phyloP scores from a whole-genome alignment of 768 basidiomycete species.

The Pisolithus sp. region DNA sequence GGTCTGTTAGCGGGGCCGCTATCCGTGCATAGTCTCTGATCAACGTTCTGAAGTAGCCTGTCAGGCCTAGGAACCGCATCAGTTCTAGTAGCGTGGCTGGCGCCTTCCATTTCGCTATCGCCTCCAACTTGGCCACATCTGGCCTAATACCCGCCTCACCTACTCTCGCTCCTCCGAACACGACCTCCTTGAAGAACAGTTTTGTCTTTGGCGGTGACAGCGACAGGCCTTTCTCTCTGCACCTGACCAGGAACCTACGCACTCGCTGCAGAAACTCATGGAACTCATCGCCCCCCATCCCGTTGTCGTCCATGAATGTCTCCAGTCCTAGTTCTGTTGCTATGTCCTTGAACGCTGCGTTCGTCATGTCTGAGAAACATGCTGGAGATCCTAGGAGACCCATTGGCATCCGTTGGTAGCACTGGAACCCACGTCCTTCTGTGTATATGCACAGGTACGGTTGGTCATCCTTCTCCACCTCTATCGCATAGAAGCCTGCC shows the following conservation, averaged over 20 bases:
- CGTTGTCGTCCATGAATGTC: constrained; percentile 37
- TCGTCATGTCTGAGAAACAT: constrained; percentile 26
- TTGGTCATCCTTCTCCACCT: constrained; percentile 6
- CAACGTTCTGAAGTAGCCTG: no score
- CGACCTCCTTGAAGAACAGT: constrained; percentile 4
- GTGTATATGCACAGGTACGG: constrained; percentile 32
- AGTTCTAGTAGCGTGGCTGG: no score
- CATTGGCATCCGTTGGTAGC: constrained; percentile 33
- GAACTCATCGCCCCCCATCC: constrained; percentile 27
- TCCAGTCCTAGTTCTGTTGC: constrained; percentile 21
- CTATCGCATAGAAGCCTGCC: constrained; percentile 28
- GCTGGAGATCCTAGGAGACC: constrained; percentile 36
- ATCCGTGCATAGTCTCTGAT: no score
- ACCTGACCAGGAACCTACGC: constrained; percentile 14
- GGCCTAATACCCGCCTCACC: no score
- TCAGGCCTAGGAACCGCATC: no score
- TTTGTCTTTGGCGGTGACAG: neutral
- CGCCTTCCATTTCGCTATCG: no score
- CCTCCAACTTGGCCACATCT: no score
- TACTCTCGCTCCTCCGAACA: neutral
- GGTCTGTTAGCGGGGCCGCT: no score
- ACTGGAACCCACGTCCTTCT: constrained; percentile 31
- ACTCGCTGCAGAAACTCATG: constrained; percentile 22
- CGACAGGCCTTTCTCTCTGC: neutral
- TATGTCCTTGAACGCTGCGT: constrained; percentile 19